Conservation (phyloP, 371 early-diverging fungal species). For the Dipsacomyces acuminosporus region DNA sequence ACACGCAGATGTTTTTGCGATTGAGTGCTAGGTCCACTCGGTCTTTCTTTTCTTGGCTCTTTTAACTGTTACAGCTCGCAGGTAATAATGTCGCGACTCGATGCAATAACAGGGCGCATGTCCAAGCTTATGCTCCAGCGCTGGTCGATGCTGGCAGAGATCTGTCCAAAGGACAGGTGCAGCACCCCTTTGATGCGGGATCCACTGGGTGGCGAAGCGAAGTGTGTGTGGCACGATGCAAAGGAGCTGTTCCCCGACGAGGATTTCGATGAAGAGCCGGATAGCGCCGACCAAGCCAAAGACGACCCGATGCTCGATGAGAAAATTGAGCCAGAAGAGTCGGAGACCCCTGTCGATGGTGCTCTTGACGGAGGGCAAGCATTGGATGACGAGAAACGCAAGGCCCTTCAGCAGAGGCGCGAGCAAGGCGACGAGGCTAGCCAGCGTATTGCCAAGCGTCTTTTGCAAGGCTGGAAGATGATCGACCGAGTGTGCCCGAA, state of each 20-base stretch:
- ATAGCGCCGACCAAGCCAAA: not conserved
- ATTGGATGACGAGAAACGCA: not conserved
- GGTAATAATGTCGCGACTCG: conserved; percentile 22
- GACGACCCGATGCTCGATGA: conserved; percentile 3
- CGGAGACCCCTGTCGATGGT: not conserved
- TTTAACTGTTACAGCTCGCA: too few species aligned
- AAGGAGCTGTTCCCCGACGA: conserved; percentile 37
- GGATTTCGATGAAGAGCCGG: not conserved
- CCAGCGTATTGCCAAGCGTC: conserved; percentile 30
- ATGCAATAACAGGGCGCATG: conserved; percentile 32
- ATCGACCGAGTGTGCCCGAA: conserved; percentile 33
- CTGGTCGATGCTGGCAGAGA: conserved; percentile 44
- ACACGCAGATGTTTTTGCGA: too few species aligned
- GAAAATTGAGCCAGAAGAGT: not conserved
- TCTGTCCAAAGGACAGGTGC: conserved; percentile 24
- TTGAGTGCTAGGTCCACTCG: too few species aligned
- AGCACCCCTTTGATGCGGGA: conserved; percentile 34
- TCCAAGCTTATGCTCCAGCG: conserved; percentile 41
- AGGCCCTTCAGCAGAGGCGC: conserved; percentile 2
- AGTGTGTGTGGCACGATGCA: conserved; percentile 42
- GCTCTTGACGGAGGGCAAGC: not conserved
- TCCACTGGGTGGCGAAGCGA: conserved; percentile 17
- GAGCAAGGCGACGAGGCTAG: conserved; percentile 37
- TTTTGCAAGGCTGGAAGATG: conserved; percentile 41
- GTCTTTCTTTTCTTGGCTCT: too few species aligned